Base-by-base conservation (phyloP, 2,329 filamentous ascomycete species). In the Cadophora luteo-olivacea region DNA sequence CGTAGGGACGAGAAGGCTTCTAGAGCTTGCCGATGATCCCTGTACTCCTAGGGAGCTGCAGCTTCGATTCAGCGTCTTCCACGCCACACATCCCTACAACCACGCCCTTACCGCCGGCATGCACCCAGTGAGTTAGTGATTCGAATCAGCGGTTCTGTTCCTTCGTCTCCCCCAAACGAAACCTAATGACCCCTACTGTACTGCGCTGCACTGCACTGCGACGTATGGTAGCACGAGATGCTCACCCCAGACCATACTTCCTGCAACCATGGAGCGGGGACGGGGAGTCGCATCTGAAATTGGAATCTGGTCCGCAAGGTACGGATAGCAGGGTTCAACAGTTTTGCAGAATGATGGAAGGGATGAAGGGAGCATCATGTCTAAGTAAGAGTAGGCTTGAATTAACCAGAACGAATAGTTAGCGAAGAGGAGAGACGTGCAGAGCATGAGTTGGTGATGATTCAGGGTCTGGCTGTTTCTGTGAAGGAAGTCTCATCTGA, bases 1-100 rank as follows among this genome's bases (percentile, higher is more conserved):
- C 45, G 48, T 58, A 61, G 66, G 66, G 61, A 68, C 66, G 66
- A 68, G 24, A 54, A 48, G 61, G 54, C 33, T 38, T 65, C 32
- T 57, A 29, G n/a, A 45, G 38, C 33, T 58, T 61, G 22, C 24
- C 24, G 38, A 58, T 22, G 33, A 54, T 36, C 63, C 63, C 63
- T 48, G 45, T 22, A 48, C 22, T n/a, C 11, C 45, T 48, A 48
- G 45, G 45, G 45, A 48, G 45, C 45, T 48, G 45, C 45, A 48
- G 45, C 45, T 48, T 48, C 45, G 16, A n/a, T 48, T 48, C 45
- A 48, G 19, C 11, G 45, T 5, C 16, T n/a, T 7, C 45, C 38
- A 41, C 38, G 7, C 2, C 45, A 22, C n/a, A 22, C 16, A 48
- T 48, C 45, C 45, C 19, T n/a, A 22, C 45, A n/a, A 48, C 19